Base-by-base conservation (phyloP, 2,329 filamentous ascomycete species). In the Stemphylium vesicarium region DNA sequence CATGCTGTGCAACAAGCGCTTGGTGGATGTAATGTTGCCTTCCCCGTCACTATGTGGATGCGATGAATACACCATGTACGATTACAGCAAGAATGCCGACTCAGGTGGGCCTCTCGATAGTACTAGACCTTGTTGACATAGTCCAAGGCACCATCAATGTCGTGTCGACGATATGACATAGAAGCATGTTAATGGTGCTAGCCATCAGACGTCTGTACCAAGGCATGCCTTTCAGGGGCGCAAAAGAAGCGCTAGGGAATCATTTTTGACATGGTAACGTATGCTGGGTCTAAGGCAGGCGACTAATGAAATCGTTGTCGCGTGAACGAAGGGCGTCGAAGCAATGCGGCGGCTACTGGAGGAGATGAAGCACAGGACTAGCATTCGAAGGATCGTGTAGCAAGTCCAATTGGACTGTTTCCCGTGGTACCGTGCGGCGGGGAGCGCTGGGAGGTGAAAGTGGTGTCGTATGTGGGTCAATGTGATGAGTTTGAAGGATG, bases 81-180 rank as follows among this genome's bases (percentile, higher is more conserved):
- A 45, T 44, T 15, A 35, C 18, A 46, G 41, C 52, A 41, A 22
- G 41, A 37, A n/a, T 36, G 26, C 20, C 9, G 16, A 24, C 37
- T 36, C 12, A 15, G 42, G 41, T 55, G 47, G 51, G 35, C 41
- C 51, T 44, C n/a, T 22, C 9, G 33, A 7, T 29, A 18, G 26
- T n/a, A 20, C 7, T 8, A 26, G 18, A 15, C n/a, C 9, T 31
- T 40, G 3, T n/a, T 13, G 41, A 46, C 31, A 40, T 31, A 36
- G 4, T 7, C 31, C 39, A 33, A 15, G 16, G 18, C 32, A 31
- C n/a, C 8, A 18, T 35, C 18, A 33, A 35, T 38, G 15, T 40
- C 11, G 2, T 29, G 15, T 41, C 10, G 13, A 24, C 26, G 15
- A 41, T 53, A 24, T 9, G 6, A 37, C 18, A 22, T 15, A 18